Percentiles rank a stretch among this genome's conserved stretches.
phyloP scores from a whole-genome alignment of 176 grass and related monocot genomes.

The Bolboschoenus planiculmis region DNA sequence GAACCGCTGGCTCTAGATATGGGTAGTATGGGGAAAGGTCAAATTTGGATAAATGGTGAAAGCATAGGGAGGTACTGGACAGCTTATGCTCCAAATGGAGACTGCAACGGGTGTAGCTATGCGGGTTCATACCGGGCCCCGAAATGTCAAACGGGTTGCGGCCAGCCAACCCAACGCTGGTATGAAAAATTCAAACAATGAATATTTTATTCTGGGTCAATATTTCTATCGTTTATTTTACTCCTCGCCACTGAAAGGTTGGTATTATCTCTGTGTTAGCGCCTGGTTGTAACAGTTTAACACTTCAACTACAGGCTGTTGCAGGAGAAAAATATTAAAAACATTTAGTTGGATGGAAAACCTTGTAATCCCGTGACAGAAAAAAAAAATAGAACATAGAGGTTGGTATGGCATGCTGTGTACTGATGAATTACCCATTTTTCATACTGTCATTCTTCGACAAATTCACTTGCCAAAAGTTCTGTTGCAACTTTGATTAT shows the following conservation, averaged over 20 bases:
- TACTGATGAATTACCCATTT: neutral
- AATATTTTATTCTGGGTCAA: neutral
- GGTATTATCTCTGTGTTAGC: neutral
- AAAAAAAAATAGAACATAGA: neutral
- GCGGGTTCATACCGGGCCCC: constrained; percentile 56
- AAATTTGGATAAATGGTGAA: constrained; percentile 97
- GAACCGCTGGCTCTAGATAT: constrained; percentile 96
- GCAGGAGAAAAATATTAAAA: neutral
- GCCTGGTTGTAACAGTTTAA: neutral
- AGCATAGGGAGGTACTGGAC: constrained; percentile 89
- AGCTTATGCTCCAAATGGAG: constrained; percentile 51
- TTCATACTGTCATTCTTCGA: neutral
- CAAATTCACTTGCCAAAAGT: neutral
- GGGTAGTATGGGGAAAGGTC: constrained; percentile 96
- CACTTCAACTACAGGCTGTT: neutral
- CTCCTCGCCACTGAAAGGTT: neutral
- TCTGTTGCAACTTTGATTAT: neutral
- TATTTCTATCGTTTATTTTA: neutral
- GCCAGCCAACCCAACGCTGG: constrained; percentile 87
- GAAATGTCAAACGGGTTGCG: constrained; percentile 78
- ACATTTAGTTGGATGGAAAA: neutral
- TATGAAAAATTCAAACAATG: constrained; percentile 31
- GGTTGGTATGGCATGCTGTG: neutral
- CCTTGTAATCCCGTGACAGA: neutral
- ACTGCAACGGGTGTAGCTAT: constrained; percentile 70